Conservation (phyloP, 306 rosid genomes). For the Dicorynia guianensis region DNA sequence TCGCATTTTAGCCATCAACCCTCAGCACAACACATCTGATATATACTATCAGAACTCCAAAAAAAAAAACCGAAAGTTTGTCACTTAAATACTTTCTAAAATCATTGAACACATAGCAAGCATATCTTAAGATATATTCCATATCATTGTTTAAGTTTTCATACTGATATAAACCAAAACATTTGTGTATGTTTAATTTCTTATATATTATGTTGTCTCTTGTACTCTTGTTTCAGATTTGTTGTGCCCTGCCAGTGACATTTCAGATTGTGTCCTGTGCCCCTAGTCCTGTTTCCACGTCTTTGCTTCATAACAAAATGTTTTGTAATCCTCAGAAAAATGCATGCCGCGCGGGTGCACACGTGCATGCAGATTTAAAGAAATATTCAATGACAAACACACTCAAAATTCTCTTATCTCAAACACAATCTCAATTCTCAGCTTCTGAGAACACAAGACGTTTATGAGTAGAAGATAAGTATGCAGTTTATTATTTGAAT, state of each 20-base stretch:
- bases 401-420: conserved; percentile 1
- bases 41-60: no score
- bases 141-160: background rate
- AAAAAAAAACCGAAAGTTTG: background rate
- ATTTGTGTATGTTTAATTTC: background rate
- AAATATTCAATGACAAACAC: no score
- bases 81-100: conserved; percentile 2
- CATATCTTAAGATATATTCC: background rate
- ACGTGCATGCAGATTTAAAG: no score
- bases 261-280: conserved; percentile 18
- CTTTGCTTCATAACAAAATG: conserved; percentile 16
- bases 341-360: no score
- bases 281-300: background rate
- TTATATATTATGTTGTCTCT: background rate
- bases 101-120: background rate
- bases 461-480: conserved; percentile 5
- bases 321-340: background rate
- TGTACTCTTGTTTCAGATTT: conserved; percentile 17
- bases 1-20: background rate
- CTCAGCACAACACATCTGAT: background rate
- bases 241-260: background rate
- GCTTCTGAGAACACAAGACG: conserved; percentile 15
- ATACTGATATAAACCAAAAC: background rate
- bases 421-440: conserved; percentile 4
- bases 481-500: conserved; percentile 1